These are phyloP conservation scores for Backusella australiensis DNA, from an alignment of 192 early-diverging fungal genomes.

Conservation along the genomic window DNA sequence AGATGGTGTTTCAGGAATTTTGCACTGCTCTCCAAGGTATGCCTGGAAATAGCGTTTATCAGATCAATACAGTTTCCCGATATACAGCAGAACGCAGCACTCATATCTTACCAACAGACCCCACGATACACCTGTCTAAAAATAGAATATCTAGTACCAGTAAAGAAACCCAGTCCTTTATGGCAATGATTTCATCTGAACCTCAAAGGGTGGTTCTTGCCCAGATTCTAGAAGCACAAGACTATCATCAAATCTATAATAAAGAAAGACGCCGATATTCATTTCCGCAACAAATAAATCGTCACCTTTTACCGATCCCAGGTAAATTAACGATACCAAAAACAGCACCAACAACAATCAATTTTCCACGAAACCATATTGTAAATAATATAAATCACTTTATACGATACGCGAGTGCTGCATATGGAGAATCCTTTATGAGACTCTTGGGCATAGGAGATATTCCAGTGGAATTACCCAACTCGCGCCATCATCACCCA, in stretches of 20 bases:
- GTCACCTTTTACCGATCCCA: neutral
- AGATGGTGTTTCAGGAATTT: neutral
- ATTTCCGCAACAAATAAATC: neutral
- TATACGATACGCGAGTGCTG: constrained; percentile 66
- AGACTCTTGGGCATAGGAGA: constrained; percentile 61
- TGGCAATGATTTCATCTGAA: neutral
- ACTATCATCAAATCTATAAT: neutral
- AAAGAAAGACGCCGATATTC: constrained; percentile 1
- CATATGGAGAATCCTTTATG: constrained; percentile 75
- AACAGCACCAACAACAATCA: constrained; percentile 39
- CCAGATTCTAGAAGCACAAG: neutral
- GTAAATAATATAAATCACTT: constrained; percentile 68
- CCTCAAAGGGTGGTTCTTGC: neutral
- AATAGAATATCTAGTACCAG: neutral
- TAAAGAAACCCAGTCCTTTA: neutral
- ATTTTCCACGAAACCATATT: constrained; percentile 55
- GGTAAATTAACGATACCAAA: constrained; percentile 15
- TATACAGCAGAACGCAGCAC: neutral
- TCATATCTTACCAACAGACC: neutral
- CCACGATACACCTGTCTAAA: neutral
- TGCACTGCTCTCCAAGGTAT: neutral
- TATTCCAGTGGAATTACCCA: constrained; percentile 38
- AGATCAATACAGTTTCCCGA: neutral
- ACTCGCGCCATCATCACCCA: constrained; percentile 16
- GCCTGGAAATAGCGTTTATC: neutral